Conservation (phyloP, 75 land plant species). For the Selaginella moellendorffii region DNA sequence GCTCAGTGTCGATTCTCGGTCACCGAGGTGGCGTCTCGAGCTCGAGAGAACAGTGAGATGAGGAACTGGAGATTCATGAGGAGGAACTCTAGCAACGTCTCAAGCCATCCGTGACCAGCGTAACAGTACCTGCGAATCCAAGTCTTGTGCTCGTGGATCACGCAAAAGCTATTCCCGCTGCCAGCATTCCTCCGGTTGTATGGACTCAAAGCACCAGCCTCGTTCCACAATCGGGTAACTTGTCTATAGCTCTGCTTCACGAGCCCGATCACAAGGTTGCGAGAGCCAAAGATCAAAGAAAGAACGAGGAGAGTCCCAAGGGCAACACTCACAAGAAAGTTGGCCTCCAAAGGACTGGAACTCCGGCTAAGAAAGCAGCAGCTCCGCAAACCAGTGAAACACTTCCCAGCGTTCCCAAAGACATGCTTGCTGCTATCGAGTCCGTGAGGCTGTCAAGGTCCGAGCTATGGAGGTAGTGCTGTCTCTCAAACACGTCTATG, state of each 20-base stretch:
- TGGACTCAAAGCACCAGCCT: not conserved
- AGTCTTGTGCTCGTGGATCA: not conserved
- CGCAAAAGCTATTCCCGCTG: conserved; percentile 12
- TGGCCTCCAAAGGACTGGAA: not conserved
- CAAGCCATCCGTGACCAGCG: not conserved
- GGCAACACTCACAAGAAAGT: not conserved
- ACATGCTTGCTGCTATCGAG: conserved; percentile 30
- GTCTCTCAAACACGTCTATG: not conserved
- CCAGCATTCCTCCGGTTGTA: not conserved
- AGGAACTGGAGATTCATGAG: not conserved
- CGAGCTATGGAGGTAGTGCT: conserved; percentile 28
- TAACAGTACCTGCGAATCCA: not conserved
- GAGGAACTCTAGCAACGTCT: not conserved
- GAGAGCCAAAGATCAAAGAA: conserved; percentile 5
- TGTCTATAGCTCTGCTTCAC: not conserved
- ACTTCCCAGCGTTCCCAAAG: conserved; percentile 9
- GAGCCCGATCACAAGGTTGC: not conserved
- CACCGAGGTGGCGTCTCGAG: conserved; percentile 4
- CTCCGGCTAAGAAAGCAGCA: not conserved
- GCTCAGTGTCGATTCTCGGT: conserved; percentile 25
- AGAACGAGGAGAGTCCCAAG: conserved; percentile 11
- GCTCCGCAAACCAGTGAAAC: not conserved
- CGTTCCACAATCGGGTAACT: not conserved
- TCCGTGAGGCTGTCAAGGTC: conserved; percentile 39
- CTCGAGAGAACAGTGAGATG: not conserved